These are phyloP conservation scores for Parietaria judaica DNA, from an alignment of 306 rosid genomes.

Conservation along the genomic window DNA sequence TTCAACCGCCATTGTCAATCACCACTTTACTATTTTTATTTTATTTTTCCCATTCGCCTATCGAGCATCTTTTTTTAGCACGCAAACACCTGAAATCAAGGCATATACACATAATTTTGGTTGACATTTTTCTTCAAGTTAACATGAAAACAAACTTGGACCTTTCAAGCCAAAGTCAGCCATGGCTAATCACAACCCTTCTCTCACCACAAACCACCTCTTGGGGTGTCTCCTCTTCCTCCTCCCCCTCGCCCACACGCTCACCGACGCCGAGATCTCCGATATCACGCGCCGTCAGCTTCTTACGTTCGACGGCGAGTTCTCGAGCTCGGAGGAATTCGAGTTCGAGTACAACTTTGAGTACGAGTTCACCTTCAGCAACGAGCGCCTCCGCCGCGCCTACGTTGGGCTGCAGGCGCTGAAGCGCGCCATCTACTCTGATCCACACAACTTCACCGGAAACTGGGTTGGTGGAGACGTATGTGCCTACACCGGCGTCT, in stretches of 20 bases:
- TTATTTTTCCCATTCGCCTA: neutral
- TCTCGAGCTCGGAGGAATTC: constrained; percentile 18
- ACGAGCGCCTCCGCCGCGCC: constrained; percentile 39
- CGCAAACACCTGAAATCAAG: too few relatives aligned
- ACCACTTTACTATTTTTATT: constrained; percentile 1
- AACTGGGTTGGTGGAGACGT: constrained; percentile 70
- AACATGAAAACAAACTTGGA: constrained; percentile 19
- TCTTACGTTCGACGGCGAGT: constrained; percentile 26
- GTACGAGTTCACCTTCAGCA: constrained; percentile 17
- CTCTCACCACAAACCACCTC: constrained; percentile 26
- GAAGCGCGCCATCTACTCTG: constrained; percentile 59
- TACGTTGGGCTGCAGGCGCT: constrained; percentile 65
- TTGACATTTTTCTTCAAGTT: neutral
- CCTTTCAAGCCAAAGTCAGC: constrained; percentile 6
- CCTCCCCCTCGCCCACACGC: constrained; percentile 23
- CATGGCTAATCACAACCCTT: neutral
- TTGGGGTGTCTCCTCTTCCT: constrained; percentile 5
- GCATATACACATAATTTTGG: constrained; percentile 1
- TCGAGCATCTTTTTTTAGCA: neutral
- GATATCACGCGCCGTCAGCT: constrained; percentile 53
- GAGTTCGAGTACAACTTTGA: constrained; percentile 11
- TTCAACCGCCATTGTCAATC: neutral
- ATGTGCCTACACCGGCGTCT: constrained; percentile 60
- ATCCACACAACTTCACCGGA: constrained; percentile 41
- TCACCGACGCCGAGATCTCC: constrained; percentile 39